Conservation (phyloP, 2,329 filamentous ascomycete genomes). For the Ascochyta fabae region DNA sequence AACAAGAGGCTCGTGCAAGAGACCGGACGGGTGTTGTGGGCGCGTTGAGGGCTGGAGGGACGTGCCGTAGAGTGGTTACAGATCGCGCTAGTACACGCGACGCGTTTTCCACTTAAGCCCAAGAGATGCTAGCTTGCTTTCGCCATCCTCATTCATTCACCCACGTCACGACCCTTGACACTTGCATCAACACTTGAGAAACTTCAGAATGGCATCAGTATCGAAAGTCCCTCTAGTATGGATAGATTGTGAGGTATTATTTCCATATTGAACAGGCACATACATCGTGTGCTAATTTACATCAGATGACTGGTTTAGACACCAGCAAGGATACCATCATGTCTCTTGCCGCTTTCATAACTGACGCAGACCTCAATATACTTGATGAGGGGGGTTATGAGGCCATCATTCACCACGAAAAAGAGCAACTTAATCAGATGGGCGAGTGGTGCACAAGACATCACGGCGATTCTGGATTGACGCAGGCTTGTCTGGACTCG, state of each 20-base stretch:
- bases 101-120: slow-evolving; percentile 16
- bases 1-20: slow-evolving; percentile 18
- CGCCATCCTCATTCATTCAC: slow-evolving; percentile 4
- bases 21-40: slow-evolving; percentile 24
- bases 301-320: slow-evolving; percentile 89
- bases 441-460: slow-evolving; percentile 86
- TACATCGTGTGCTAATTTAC: slow-evolving; percentile 9
- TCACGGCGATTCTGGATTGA: slow-evolving; percentile 82
- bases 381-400: slow-evolving; percentile 82
- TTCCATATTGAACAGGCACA: too few species aligned
- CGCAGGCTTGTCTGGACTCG: slow-evolving; percentile 75
- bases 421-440: slow-evolving; percentile 76
- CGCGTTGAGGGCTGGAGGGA: slow-evolving; percentile 32
- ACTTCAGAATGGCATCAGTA: slow-evolving; percentile 52
- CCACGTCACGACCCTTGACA: slow-evolving; percentile 7
- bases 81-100: slow-evolving; percentile 34
- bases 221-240: slow-evolving; percentile 77
- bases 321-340: slow-evolving; percentile 81
- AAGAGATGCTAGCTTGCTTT: slow-evolving; percentile 6
- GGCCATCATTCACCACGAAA: slow-evolving; percentile 75
- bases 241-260: slow-evolving; percentile 76
- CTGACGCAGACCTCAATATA: slow-evolving; percentile 76
- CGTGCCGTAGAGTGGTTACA: slow-evolving; percentile 14
- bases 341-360: slow-evolving; percentile 91
- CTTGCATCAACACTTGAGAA: slow-evolving; percentile 3